Conservation (phyloP, 805 yeast species). For the Ogataea wickerhamii region DNA sequence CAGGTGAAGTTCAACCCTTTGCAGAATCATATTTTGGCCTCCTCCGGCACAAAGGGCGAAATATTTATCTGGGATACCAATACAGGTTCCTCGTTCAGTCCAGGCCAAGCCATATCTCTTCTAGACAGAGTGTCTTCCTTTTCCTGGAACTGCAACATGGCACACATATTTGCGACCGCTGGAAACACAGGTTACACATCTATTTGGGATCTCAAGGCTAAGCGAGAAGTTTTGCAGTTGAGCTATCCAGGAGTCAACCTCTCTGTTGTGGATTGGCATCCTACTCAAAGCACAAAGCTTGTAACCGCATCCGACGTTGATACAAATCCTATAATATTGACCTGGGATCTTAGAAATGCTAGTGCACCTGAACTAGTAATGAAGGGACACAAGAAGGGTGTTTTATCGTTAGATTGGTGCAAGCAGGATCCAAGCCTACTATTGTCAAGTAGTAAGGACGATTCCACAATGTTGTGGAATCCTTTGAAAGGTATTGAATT, state of each 20-base stretch:
- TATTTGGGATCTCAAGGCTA: conserved; percentile 88
- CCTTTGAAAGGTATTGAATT: conserved; percentile 68
- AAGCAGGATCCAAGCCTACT: conserved; percentile 70
- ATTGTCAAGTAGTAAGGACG: conserved; percentile 91
- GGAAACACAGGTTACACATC: conserved; percentile 83
- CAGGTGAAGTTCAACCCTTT: conserved; percentile 74
- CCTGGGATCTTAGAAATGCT: conserved; percentile 95
- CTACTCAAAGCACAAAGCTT: conserved; percentile 77
- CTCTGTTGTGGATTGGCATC: conserved; percentile 92
- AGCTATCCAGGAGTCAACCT: conserved; percentile 70
- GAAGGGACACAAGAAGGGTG: conserved; percentile 82
- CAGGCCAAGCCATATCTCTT: conserved; percentile 79
- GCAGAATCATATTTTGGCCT: conserved; percentile 67
- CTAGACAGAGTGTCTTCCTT: conserved; percentile 76
- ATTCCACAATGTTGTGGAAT: conserved; percentile 85
- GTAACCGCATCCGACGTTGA: conserved; percentile 87
- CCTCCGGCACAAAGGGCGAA: conserved; percentile 90
- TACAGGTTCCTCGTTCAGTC: conserved; percentile 51
- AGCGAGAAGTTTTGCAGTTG: conserved; percentile 84
- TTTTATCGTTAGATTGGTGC: conserved; percentile 93
- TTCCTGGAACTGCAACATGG: conserved; percentile 82
- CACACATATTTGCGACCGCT: conserved; percentile 88
- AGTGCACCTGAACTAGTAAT: conserved; percentile 80
- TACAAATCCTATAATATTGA: conserved; percentile 68
- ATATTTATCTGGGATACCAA: conserved; percentile 86